Conservation (phyloP, 352 stramenopile species). For the Plasmopara viticola region DNA sequence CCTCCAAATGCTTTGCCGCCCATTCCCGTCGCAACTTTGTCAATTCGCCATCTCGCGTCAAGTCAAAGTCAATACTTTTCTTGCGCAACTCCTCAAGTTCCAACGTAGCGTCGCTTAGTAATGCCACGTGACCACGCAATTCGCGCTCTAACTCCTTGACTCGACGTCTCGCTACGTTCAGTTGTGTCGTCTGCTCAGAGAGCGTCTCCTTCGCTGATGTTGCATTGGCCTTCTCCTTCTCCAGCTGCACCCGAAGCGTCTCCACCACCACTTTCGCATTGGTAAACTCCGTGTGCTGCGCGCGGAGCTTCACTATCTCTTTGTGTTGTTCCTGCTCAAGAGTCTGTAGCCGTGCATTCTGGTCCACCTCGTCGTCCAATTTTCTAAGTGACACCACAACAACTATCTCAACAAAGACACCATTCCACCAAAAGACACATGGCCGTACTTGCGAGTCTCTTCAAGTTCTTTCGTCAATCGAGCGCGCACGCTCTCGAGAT, state of each 20-base stretch:
- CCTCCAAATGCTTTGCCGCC: constrained; percentile 67
- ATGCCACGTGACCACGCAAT: constrained; percentile 35
- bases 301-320: constrained; percentile 67
- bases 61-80: constrained; percentile 67
- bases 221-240: constrained; percentile 52
- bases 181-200: constrained; percentile 57
- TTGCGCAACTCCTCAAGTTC: constrained; percentile 69
- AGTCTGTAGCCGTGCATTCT: constrained; percentile 63
- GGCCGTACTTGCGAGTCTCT: constrained; percentile 56
- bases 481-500: constrained; percentile 54
- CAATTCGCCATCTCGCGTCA: constrained; percentile 63
- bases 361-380: constrained; percentile 65
- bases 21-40: constrained; percentile 70
- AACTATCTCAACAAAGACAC: constrained; percentile 1
- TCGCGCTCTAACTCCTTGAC: constrained; percentile 76
- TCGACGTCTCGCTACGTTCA: constrained; percentile 50
- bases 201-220: constrained; percentile 74
- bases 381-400: constrained; percentile 31
- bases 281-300: constrained; percentile 61
- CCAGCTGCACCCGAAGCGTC: constrained; percentile 41
- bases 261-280: constrained; percentile 54
- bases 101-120: constrained; percentile 49
- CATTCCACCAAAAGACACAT: constrained; percentile 3
- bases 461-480: constrained; percentile 67
- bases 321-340: constrained; percentile 77